A percentile compares a stretch with the other conserved stretches of the same genome.
Conservation (phyloP, 2,329 filamentous ascomycete genomes). For the Thermoascus crustaceus region DNA sequence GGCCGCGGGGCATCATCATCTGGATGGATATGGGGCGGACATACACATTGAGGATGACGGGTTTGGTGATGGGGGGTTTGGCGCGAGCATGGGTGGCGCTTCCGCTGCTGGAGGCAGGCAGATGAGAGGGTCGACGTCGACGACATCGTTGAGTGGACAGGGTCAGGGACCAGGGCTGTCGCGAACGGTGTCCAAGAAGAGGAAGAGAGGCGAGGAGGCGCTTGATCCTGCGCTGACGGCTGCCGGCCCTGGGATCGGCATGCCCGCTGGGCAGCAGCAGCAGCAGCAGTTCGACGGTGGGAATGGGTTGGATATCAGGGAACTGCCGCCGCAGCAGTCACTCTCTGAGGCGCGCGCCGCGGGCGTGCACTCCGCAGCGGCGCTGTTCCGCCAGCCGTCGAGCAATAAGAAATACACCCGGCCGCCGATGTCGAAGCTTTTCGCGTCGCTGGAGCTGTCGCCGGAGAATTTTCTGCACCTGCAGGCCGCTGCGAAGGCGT, state of each 20-base stretch:
- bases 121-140: slow-evolving; percentile 18
- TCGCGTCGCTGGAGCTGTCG: slow-evolving; percentile 47
- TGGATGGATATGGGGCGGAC: slow-evolving; percentile 32
- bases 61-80: slow-evolving; percentile 29
- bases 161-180: slow-evolving; percentile 23
- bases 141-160: slow-evolving; percentile 17
- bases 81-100: slow-evolving; percentile 16
- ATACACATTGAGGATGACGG: slow-evolving; percentile 34
- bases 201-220: slow-evolving; percentile 33
- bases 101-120: slow-evolving; percentile 14
- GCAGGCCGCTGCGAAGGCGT: slow-evolving; percentile 48
- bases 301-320: slow-evolving; percentile 28
- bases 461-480: slow-evolving; percentile 50
- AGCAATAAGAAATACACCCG: slow-evolving; percentile 49
- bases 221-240: slow-evolving; percentile 29
- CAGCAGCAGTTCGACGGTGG: slow-evolving; percentile 21
- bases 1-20: slow-evolving; percentile 38
- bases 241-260: slow-evolving; percentile 14
- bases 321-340: slow-evolving; percentile 29
- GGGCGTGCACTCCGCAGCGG: slow-evolving; percentile 47
- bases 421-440: slow-evolving; percentile 51
- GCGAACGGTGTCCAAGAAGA: slow-evolving; percentile 30
- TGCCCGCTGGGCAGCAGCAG: slow-evolving; percentile 17
- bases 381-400: slow-evolving; percentile 44
- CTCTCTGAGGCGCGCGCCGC: slow-evolving; percentile 40